Base-by-base conservation (phyloP, 306 rosid genomes). In the Erythrophleum fordii region DNA sequence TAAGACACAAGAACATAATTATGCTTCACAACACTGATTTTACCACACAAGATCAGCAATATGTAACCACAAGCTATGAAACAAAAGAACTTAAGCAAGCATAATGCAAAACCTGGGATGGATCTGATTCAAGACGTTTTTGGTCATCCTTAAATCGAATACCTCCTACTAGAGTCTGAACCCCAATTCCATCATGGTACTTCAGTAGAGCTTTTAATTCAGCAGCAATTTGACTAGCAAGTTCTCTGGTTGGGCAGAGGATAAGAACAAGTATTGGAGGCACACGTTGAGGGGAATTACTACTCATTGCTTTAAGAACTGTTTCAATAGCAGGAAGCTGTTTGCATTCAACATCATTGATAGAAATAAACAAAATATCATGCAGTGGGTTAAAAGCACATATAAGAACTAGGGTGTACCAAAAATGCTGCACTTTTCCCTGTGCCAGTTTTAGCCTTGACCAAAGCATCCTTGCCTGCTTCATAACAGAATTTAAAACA, bases 261-360 rank as follows among this genome's bases (percentile, higher is more conserved):
- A 93, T 86, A 79, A 95, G 97, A 83, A 88, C 97, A 73, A 48
- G 81, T 71, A 93, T 84, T 14, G 98, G 97, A 65, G 89, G 88
- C 76, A 87, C 95, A 82, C 81, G 93, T 25, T 79, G 90, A 90
- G 69, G 44, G 45, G 84, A 75, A 69, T 73, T 88, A 86, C 82
- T 53, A 77, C 77, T 68, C 82, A 75, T 77, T 76, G 90, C 97
- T 85, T 93, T 93, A 87, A 93, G 55, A 88, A 91, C 98, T 95
- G 99, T 85, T 95, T 95, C 99, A 95, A 95, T 91, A 77, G 98
- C 97, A 85, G 97, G 99, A 93, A 95, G 94, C 99, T 95, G 97
- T 89, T 95, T 87, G 88, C 85, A 83, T 84, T 93, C 84, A 79
- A 83, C 44, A 71, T 66, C 46, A 64, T 69, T 75, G 75, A 67